Evolutionary conservation across 805 yeast species (phyloP), one percentile per base, ranked within the genome.

Genomic region (Kodamaea kakaduensis): DNA sequence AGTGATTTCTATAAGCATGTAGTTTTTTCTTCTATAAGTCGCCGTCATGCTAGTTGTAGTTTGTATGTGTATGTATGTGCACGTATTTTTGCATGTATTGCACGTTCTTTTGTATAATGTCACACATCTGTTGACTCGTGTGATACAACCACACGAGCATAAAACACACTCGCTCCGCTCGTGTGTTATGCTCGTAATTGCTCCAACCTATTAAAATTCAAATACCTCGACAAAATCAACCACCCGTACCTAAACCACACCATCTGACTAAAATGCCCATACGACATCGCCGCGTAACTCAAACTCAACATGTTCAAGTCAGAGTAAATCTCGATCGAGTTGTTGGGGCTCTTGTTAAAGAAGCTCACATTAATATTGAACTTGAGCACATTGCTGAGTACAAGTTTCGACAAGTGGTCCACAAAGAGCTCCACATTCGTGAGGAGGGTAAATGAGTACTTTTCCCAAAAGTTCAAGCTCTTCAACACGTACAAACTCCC

Each of bases 161-260:
- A n/a, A n/a, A n/a, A n/a, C n/a, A n/a, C n/a, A n/a, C n/a, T n/a
- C n/a, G n/a, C n/a, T n/a, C n/a, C n/a, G n/a, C n/a, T n/a, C n/a
- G n/a, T n/a, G n/a, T n/a, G n/a, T n/a, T n/a, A n/a, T n/a, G n/a
- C n/a, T n/a, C n/a, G n/a, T n/a, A n/a, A n/a, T n/a, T n/a, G n/a
- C n/a, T n/a, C n/a, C n/a, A n/a, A n/a, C n/a, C n/a, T 88, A 58
- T 90, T 89, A 34, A 75, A 73, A 27, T 80, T 78, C 67, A 85
- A 75, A 59, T 87, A 90, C 42, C 89, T 69, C 41, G 95, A 82
- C 10, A 80, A 58, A 5, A 75, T 40, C 52, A 93, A 66, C 96
- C 97, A 93, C 1, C 87, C 81, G 64, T 84, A 84, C 46, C 98
- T 71, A 57, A 82, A 93, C 97, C 97, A 90, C 6, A 83, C 89